Conservation (phyloP, 257 asterid genomes). For the Nicotiana attenuata region DNA sequence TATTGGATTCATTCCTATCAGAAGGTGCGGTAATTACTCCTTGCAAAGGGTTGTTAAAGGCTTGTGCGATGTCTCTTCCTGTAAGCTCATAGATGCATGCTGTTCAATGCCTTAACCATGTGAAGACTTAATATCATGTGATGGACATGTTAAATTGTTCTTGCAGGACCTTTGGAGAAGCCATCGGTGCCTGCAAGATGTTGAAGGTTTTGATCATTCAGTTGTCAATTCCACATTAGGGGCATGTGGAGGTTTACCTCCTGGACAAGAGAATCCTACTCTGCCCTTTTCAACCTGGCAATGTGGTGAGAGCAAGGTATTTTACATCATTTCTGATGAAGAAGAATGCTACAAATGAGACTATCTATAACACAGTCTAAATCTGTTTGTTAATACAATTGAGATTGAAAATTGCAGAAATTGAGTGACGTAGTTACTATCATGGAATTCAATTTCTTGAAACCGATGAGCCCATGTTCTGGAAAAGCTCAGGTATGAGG, state of each 20-base stretch:
- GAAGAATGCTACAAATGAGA: not conserved
- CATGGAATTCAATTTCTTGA: constrained; percentile 74
- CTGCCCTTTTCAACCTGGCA: constrained; percentile 74
- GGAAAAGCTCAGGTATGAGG: constrained; percentile 64
- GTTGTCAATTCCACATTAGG: constrained; percentile 67
- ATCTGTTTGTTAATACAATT: constrained; percentile 6
- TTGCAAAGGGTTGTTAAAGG: constrained; percentile 79
- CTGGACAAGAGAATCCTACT: constrained; percentile 54
- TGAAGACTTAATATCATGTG: not conserved
- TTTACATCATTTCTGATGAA: constrained; percentile 6
- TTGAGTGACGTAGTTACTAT: constrained; percentile 56
- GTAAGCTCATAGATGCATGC: constrained; percentile 37
- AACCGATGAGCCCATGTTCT: constrained; percentile 58
- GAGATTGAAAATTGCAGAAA: constrained; percentile 37
- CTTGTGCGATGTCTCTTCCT: constrained; percentile 83
- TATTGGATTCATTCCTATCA: constrained; percentile 56
- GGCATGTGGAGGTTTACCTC: constrained; percentile 79
- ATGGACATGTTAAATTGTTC: constrained; percentile 16
- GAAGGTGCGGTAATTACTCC: constrained; percentile 62
- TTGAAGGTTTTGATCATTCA: constrained; percentile 89
- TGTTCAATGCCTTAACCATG: not conserved
- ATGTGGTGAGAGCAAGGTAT: constrained; percentile 78
- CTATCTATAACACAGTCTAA: not conserved
- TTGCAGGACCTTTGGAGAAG: constrained; percentile 85
- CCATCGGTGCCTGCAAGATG: constrained; percentile 60